These are phyloP conservation scores for Cyberlindnera maclurae DNA, from an alignment of 805 yeast species.

Conservation along the genomic window DNA sequence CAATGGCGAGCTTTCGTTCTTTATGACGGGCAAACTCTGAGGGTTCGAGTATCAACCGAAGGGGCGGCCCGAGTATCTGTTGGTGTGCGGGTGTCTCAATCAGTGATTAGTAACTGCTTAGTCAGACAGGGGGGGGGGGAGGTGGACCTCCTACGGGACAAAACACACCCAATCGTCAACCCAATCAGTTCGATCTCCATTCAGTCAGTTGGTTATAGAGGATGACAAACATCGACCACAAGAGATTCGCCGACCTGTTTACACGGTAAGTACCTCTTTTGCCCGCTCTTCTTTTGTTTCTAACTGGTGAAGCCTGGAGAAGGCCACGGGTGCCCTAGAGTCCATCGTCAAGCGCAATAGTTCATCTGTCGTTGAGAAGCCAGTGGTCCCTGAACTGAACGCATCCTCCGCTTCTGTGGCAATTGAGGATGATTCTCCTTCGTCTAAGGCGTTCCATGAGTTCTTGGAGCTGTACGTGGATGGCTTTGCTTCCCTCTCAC, in stretches of 20 bases:
- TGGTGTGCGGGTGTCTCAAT: too few relatives aligned
- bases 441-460: slow-evolving; percentile 45
- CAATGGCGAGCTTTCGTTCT: too few relatives aligned
- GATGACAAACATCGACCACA: slow-evolving; percentile 7
- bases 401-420: slow-evolving; percentile 6
- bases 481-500: slow-evolving; percentile 53
- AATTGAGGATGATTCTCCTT: slow-evolving; percentile 21
- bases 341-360: slow-evolving; percentile 18
- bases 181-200: neutral
- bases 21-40: too few relatives aligned
- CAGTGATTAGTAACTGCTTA: too few relatives aligned
- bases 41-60: too few relatives aligned
- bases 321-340: slow-evolving; percentile 23
- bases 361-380: neutral
- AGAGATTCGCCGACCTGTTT: slow-evolving; percentile 13
- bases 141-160: too few relatives aligned
- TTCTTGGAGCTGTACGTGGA: slow-evolving; percentile 45
- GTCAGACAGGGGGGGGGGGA: too few relatives aligned
- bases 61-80: too few relatives aligned
- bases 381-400: slow-evolving; percentile 8
- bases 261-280: slow-evolving; percentile 10
- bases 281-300: neutral
- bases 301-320: slow-evolving; percentile 17
- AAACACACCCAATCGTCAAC: too few relatives aligned
- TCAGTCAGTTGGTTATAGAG: neutral